Evolutionary conservation across 495 filamentous ascomycete genomes (phyloP).

Genomic region (Penicillium psychrofluorescens): DNA sequence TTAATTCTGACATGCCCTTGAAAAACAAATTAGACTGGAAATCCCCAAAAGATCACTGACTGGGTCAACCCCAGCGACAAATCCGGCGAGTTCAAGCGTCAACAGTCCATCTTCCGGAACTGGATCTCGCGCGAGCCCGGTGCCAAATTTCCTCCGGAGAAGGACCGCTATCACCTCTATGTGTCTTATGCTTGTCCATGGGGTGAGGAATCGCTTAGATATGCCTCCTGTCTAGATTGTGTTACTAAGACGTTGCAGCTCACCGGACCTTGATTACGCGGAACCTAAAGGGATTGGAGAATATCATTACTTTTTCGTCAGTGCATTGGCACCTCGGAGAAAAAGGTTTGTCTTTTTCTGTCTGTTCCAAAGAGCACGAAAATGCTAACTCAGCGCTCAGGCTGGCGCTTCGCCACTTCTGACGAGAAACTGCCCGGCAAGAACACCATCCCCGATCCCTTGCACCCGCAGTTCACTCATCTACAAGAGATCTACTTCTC

Average conservation of each 20-base stretch:
- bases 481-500: conserved; percentile 55
- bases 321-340: conserved; percentile 63
- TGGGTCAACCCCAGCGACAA: conserved; percentile 72
- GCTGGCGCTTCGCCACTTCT: conserved; percentile 73
- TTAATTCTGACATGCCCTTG: neutral
- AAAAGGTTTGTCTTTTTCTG: conserved; percentile 35
- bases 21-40: conserved; percentile 19
- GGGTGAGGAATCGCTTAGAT: conserved; percentile 34
- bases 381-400: conserved; percentile 20
- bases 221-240: too few relatives aligned
- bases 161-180: conserved; percentile 63
- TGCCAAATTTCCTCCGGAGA: conserved; percentile 59
- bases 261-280: conserved; percentile 61
- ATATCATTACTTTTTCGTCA: conserved; percentile 56
- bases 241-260: conserved; percentile 27
- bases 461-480: conserved; percentile 47
- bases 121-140: conserved; percentile 59
- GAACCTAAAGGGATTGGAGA: conserved; percentile 61
- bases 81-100: conserved; percentile 85
- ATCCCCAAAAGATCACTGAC: conserved; percentile 56
- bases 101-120: conserved; percentile 61
- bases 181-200: conserved; percentile 69
- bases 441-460: conserved; percentile 44
- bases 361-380: neutral
- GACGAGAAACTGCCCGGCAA: conserved; percentile 57